A percentile compares a stretch with the other conserved stretches of the same genome.
These are phyloP conservation scores for Sporothrix globosa DNA, from an alignment of 2,329 filamentous ascomycete species.

Conservation along the genomic window DNA sequence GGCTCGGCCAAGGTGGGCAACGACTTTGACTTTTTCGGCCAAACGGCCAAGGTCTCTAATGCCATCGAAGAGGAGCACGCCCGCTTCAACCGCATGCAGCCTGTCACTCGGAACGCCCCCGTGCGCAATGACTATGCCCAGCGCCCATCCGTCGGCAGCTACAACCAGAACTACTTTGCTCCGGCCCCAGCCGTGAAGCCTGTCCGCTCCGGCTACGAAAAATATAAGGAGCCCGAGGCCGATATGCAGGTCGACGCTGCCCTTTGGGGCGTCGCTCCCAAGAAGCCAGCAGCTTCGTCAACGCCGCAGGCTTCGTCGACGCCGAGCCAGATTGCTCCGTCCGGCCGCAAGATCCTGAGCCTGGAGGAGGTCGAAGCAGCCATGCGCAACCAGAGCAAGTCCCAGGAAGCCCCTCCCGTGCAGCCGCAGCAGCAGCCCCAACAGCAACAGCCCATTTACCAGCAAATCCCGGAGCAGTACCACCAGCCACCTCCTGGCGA, in stretches of 20 bases:
- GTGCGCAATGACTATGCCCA: slow-evolving; percentile 1
- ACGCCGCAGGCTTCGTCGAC: slow-evolving; percentile 39
- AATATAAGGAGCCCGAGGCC: slow-evolving; percentile 84
- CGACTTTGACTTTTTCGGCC: slow-evolving; percentile 96
- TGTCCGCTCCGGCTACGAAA: slow-evolving; percentile 83
- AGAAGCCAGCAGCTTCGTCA: slow-evolving; percentile 49
- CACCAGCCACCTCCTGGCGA: slow-evolving; percentile 37
- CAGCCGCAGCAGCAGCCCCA: slow-evolving; percentile 44
- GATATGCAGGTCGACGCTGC: slow-evolving; percentile 91
- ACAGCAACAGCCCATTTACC: slow-evolving; percentile 38
- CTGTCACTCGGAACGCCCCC: slow-evolving; percentile 54
- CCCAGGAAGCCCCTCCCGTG: slow-evolving; percentile 39
- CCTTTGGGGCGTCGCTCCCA: slow-evolving; percentile 81
- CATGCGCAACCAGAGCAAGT: slow-evolving; percentile 71
- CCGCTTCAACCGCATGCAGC: slow-evolving; percentile 76
- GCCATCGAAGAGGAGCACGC: slow-evolving; percentile 90
- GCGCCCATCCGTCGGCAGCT: slow-evolving; percentile 37
- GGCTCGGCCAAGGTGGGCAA: slow-evolving; percentile 67
- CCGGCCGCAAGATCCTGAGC: slow-evolving; percentile 82
- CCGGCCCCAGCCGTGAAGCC: slow-evolving; percentile 47
- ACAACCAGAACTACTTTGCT: slow-evolving; percentile 34
- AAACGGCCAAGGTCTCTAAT: slow-evolving; percentile 82
- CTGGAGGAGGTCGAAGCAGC: slow-evolving; percentile 95
- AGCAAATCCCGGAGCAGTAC: slow-evolving; percentile 38
- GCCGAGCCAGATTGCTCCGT: slow-evolving; percentile 43